Conservation (phyloP, 176 grass and related monocot genomes). For the Cenchrus americanus region DNA sequence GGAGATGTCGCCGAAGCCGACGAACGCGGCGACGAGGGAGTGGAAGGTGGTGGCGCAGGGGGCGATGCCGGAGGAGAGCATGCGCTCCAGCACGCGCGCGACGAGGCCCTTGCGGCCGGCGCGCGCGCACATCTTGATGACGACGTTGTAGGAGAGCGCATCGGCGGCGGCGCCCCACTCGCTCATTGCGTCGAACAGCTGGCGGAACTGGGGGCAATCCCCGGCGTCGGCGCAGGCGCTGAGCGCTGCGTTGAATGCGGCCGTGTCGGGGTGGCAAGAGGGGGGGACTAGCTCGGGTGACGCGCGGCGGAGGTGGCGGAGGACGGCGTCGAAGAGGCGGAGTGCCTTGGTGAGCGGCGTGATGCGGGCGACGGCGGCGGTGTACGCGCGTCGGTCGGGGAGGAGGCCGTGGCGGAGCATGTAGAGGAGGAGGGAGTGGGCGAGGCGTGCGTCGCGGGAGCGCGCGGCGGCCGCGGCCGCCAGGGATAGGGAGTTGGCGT, state of each 20-base stretch:
- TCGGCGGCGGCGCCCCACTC: conserved; percentile 48
- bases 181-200: conserved; percentile 73
- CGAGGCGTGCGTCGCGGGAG: conserved; percentile 46
- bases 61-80: conserved; percentile 43
- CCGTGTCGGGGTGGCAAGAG: conserved; percentile 61
- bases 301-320: conserved; percentile 55
- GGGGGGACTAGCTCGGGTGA: not conserved
- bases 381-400: conserved; percentile 88
- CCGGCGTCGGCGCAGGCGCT: conserved; percentile 81
- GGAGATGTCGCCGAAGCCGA: conserved; percentile 72
- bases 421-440: conserved; percentile 60
- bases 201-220: conserved; percentile 55
- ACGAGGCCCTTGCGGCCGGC: conserved; percentile 70
- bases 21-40: conserved; percentile 80
- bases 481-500: conserved; percentile 82
- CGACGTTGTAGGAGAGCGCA: conserved; percentile 78
- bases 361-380: conserved; percentile 68
- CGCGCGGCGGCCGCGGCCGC: conserved; percentile 65
- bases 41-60: conserved; percentile 77
- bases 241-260: conserved; percentile 83
- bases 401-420: conserved; percentile 68
- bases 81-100: conserved; percentile 48
- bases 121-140: conserved; percentile 85
- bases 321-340: conserved; percentile 68
- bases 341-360: conserved; percentile 40